Conservation (phyloP, 306 rosid genomes). For the Cucurbita ficifolia region DNA sequence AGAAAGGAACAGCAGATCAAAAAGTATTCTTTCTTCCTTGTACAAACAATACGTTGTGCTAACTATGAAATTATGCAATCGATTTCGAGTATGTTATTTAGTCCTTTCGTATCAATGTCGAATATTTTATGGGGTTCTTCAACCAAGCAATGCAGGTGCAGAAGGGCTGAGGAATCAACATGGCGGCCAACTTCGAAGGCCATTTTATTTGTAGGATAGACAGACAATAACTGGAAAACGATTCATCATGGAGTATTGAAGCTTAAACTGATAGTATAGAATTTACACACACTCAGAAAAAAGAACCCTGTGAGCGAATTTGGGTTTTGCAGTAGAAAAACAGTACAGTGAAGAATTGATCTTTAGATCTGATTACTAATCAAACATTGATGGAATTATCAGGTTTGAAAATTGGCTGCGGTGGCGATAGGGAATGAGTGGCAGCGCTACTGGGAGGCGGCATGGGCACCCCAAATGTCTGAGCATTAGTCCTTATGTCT, state of each 20-base stretch:
- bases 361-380: background rate
- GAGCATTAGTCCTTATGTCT: constrained; percentile 42
- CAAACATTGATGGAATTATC: constrained; percentile 31
- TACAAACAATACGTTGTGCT: background rate
- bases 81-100: background rate
- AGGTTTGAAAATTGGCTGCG: constrained; percentile 27
- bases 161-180: background rate
- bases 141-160: background rate
- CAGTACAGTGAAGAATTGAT: background rate
- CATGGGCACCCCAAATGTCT: constrained; percentile 51
- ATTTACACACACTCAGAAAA: background rate
- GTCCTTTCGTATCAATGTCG: background rate
- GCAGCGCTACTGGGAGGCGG: constrained; percentile 45
- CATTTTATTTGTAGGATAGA: background rate
- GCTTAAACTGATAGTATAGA: background rate
- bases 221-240: background rate
- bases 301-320: background rate
- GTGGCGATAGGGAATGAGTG: constrained; percentile 15
- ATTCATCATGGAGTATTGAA: background rate
- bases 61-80: background rate
- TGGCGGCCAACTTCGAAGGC: background rate
- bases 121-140: background rate
- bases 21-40: background rate
- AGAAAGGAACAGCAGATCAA: background rate
- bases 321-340: background rate